Percentiles rank a stretch among this genome's conserved stretches.
These are phyloP conservation scores for Saccharomycopsis fibuligera DNA, from an alignment of 805 yeast species.

Conservation along the genomic window DNA sequence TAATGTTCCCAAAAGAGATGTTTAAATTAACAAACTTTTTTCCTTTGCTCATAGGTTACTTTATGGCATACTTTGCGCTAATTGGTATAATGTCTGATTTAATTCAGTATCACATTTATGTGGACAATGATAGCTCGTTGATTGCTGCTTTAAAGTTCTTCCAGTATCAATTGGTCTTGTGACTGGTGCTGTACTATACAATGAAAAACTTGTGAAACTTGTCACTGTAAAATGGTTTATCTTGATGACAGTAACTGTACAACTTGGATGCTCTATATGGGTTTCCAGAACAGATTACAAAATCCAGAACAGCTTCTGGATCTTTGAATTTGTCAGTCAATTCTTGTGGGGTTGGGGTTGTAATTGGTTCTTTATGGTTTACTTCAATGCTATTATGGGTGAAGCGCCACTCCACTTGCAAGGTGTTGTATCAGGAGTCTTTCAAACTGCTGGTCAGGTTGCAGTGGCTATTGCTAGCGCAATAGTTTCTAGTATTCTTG, in stretches of 20 bases:
- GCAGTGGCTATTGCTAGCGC: constrained; percentile 29
- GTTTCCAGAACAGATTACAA: constrained; percentile 6
- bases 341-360: constrained; percentile 24
- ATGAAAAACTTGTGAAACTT: neutral
- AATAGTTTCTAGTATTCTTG: constrained; percentile 26
- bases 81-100: constrained; percentile 23
- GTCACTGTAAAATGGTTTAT: neutral
- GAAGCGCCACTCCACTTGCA: constrained; percentile 34
- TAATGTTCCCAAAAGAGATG: constrained; percentile 28
- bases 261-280: constrained; percentile 19
- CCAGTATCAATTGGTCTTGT: constrained; percentile 31
- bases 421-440: constrained; percentile 34
- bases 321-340: constrained; percentile 16
- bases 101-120: constrained; percentile 26
- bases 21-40: constrained; percentile 26
- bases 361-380: constrained; percentile 29
- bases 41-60: constrained; percentile 23
- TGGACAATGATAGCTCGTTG: constrained; percentile 28
- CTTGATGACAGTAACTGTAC: neutral
- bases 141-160: constrained; percentile 33
- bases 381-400: constrained; percentile 28
- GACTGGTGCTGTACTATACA: constrained; percentile 15
- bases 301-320: constrained; percentile 9
- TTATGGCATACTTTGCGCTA: constrained; percentile 23
- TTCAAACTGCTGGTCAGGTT: constrained; percentile 32